Evolutionary conservation across 2,329 filamentous ascomycete species (phyloP).

Genomic region (Gliomastix tumulicola): DNA sequence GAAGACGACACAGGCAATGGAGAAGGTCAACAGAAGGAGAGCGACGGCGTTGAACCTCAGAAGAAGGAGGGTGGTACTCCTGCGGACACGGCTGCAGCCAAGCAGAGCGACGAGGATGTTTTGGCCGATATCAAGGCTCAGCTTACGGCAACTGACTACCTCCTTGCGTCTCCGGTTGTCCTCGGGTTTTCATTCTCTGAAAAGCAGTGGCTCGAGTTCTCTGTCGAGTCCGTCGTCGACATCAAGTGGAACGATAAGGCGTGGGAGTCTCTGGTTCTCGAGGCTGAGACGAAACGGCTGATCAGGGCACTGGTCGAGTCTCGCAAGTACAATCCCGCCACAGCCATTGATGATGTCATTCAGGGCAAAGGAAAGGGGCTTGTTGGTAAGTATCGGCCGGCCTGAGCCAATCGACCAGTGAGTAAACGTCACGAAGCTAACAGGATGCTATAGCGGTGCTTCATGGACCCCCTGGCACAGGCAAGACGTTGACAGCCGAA

Average conservation of each 20-base stretch:
- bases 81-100: too few relatives aligned
- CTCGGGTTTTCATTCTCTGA: conserved; percentile 83
- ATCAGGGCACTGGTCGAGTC: conserved; percentile 74
- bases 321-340: conserved; percentile 73
- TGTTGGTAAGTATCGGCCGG: conserved; percentile 42
- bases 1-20: conserved; percentile 2
- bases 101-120: too few relatives aligned
- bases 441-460: conserved; percentile 48
- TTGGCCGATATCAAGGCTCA: conserved; percentile 10
- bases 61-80: too few relatives aligned
- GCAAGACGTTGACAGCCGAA: conserved; percentile 84
- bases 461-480: conserved; percentile 79
- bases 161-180: conserved; percentile 78
- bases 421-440: too few relatives aligned
- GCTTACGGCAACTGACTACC: conserved; percentile 76
- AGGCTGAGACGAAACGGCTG: conserved; percentile 52
- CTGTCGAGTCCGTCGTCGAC: conserved; percentile 69
- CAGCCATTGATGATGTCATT: conserved; percentile 77
- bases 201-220: conserved; percentile 87
- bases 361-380: conserved; percentile 83
- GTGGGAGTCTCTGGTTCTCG: conserved; percentile 74
- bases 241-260: conserved; percentile 81
- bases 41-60: not conserved
- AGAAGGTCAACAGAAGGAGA: conserved; percentile 4
- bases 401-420: not conserved